phyloP scores from a whole-genome alignment of 306 rosid species.

The Sicyos edulis region DNA sequence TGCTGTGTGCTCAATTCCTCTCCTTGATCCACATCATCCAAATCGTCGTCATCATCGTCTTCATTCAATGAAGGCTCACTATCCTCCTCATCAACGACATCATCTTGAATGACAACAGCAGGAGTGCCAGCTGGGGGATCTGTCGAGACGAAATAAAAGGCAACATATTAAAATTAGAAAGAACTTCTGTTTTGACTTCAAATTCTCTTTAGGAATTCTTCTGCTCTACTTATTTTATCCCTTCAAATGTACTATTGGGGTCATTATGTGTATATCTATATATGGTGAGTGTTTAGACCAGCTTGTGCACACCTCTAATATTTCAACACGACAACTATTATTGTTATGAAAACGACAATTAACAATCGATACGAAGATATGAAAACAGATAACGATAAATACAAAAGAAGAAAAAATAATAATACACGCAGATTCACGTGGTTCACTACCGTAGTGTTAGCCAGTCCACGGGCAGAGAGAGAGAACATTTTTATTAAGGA shows the following conservation, averaged over 20 bases:
- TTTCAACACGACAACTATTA: no score
- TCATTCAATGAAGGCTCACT: conserved; percentile 91
- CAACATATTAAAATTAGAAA: conserved; percentile 14
- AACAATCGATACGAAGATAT: no score
- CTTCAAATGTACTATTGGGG: neutral
- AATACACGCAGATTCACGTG: no score
- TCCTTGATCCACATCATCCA: conserved; percentile 84
- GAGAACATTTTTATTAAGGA: no score
- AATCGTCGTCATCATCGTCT: conserved; percentile 89
- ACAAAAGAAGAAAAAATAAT: no score
- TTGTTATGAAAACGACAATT: no score
- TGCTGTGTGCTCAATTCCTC: conserved; percentile 79
- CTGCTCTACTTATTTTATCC: neutral
- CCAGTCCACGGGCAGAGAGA: no score
- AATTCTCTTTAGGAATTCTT: neutral
- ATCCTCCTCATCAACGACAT: conserved; percentile 60
- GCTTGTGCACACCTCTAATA: no score
- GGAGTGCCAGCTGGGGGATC: conserved; percentile 82
- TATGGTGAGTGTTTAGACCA: no score
- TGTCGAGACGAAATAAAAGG: conserved; percentile 24
- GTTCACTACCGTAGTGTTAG: no score
- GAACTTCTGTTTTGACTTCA: neutral
- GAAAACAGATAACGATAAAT: no score
- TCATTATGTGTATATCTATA: neutral
- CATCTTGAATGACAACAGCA: conserved; percentile 43